Conservation (phyloP, 345 rosid genomes). For the Microthlaspi erraticum region DNA sequence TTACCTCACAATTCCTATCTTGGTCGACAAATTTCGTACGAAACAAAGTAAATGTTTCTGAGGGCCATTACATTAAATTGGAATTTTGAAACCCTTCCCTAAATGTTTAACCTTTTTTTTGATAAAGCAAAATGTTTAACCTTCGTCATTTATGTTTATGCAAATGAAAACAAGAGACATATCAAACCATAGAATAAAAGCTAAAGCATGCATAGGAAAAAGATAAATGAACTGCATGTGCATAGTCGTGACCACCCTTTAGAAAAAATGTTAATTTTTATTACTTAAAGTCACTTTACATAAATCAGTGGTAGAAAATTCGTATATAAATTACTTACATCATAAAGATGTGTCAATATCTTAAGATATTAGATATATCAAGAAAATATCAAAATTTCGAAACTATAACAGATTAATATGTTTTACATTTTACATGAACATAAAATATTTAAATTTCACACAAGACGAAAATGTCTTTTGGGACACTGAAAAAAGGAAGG, state of each 20-base stretch:
- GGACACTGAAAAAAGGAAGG: background rate
- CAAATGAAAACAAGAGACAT: constrained; percentile 29
- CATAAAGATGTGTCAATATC: too few species aligned
- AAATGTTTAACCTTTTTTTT: constrained; percentile 11
- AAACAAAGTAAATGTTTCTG: constrained; percentile 28
- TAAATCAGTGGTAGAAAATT: background rate
- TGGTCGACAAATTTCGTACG: constrained; percentile 10
- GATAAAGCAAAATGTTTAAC: constrained; percentile 13
- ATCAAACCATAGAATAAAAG: constrained; percentile 35
- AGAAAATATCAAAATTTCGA: too few species aligned
- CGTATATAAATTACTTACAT: too few species aligned
- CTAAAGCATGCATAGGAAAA: background rate
- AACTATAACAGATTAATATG: too few species aligned
- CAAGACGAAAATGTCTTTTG: background rate
- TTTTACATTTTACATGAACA: too few species aligned
- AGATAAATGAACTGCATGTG: constrained; percentile 14
- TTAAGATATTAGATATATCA: too few species aligned
- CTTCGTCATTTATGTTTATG: constrained; percentile 4
- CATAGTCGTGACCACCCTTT: background rate
- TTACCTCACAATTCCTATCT: background rate
- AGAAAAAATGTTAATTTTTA: background rate
- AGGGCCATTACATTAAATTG: constrained; percentile 3
- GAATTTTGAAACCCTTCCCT: constrained; percentile 4
- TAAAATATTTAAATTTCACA: too few species aligned
- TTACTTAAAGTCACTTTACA: background rate